phyloP scores from a whole-genome alignment of 345 rosid genomes.

The Alliaria petiolata region DNA sequence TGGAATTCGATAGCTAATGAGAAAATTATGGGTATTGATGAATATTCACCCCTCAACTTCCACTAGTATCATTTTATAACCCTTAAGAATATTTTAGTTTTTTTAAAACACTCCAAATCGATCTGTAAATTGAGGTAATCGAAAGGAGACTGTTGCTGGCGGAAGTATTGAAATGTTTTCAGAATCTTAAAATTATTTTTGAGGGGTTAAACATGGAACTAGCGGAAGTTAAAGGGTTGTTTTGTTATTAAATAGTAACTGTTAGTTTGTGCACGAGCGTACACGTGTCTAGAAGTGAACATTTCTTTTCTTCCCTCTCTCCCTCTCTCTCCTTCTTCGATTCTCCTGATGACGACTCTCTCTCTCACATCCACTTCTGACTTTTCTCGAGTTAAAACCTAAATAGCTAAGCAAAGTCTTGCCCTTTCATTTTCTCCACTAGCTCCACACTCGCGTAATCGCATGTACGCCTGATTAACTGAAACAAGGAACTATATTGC shows the following conservation, averaged over 20 bases:
- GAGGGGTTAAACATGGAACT: not conserved
- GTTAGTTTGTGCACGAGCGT: not conserved
- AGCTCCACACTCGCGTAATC: not conserved
- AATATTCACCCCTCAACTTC: not conserved
- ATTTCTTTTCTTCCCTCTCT: not conserved
- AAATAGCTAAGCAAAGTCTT: conserved; percentile 2
- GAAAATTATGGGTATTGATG: not conserved
- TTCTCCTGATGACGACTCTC: conserved; percentile 20
- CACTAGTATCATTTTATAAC: not conserved
- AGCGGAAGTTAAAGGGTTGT: not conserved
- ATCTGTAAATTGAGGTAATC: no score
- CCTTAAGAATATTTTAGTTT: not conserved
- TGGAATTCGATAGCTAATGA: not conserved
- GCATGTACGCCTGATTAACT: not conserved
- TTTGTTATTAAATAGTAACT: not conserved
- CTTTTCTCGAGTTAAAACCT: conserved; percentile 8
- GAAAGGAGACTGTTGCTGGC: no score
- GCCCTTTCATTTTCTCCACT: not conserved
- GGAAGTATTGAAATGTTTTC: no score
- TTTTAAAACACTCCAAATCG: no score
- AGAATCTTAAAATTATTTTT: not conserved
- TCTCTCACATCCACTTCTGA: conserved; percentile 9
- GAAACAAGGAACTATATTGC: not conserved
- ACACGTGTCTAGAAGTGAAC: conserved; percentile 22
- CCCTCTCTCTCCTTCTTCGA: not conserved